Evolutionary conservation across 371 early-diverging fungal species (phyloP), one percentile per base, ranked within the genome.

Genomic region (Coemansia sp.): DNA sequence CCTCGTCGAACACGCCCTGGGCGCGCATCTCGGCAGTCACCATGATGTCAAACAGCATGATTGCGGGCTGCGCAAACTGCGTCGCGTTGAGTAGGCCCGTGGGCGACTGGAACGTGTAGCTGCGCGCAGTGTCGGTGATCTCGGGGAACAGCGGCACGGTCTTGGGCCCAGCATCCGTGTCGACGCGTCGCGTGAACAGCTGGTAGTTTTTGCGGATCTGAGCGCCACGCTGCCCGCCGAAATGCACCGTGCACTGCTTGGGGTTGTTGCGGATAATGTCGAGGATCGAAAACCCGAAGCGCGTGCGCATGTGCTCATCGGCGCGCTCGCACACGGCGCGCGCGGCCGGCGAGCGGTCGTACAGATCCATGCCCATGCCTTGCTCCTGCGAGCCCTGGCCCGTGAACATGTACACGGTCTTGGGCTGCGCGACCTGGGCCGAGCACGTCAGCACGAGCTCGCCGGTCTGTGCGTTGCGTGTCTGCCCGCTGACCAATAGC

Each of bases 351-450:
- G 94, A 94, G 61, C 86, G 84, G 43, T 83, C 85, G 71, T 95
- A 97, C 48, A 97, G 83, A 38, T 90, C 92, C 94, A 94, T 95
- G 74, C 95, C 94, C 97, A 97, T 97, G 64, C 94, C 94, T 49
- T 83, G 84, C 81, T 97, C 95, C 81, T 97, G 97, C 57, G 97
- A 95, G 74, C 97, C 97, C 77, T 97, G 97, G 55, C 98, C 98
- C 49, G 98, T 96, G 72, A 97, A 97, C 48, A 94, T 94, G 65
- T 93, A 97, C 45, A 91, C 90, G 38, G 95, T 94, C 49, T 85
- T 81, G 39, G 94, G 92, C 77, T 94, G 95, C 26, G 93, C 94
- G 30, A 97, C 95, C 75, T 92, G 90, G 38, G 95, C 95, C 38
- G 86, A 86, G 57, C 96, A 94, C 63, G 84, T 87, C 26, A 96